Evolutionary conservation across 495 filamentous ascomycete genomes (phyloP), one percentile per base, ranked within the genome.

Genomic region (Alectoria sarmentosa): DNA sequence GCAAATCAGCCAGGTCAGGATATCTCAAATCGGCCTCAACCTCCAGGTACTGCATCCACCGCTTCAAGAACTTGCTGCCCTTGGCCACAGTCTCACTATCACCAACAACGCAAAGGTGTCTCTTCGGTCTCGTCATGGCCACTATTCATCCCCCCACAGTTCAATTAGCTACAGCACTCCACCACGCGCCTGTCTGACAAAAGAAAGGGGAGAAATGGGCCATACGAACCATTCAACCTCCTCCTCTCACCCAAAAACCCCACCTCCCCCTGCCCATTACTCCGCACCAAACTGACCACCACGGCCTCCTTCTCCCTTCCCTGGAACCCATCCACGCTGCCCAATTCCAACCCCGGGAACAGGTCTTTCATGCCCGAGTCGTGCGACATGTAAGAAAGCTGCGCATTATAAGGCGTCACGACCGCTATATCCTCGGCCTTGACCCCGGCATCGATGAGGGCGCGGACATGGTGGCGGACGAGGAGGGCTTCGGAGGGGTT

Each of bases 281-380:
- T 96, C 67, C 94, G 81, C 44, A 99, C 94, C 30, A 97, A 79
- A 73, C 85, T 91, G 23, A 99, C 85, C 39, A 99, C 84, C 44
- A 99, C 88, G 4, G 89, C 94, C 73, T 99, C 94, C 75, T 99
- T 98, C 76, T 99, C 94, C 17, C 94, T 82, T 44, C 94, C 94
- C 73, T 99, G 94, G 73, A 99, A 99, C 10, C 92, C 92, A 76
- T 99, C 94, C 4, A 99, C 90, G 69, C 89, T 96, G 34, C 94
- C 94, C 23, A 98, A 76, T 73, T 99, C 94, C 19, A 99, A 84
- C 5, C 86, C 91, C 0, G 87, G 88, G 67, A 89, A 96, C 52
- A 79, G 78, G 60, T 92, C 89, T 64, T 92, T 91, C 23, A 98
- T 79, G 65, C 80, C 73, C 3, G 44, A 10, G 1, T 42, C 49